phyloP scores from a whole-genome alignment of 2,329 filamentous ascomycete species.

The Celoporthe dispersa region DNA sequence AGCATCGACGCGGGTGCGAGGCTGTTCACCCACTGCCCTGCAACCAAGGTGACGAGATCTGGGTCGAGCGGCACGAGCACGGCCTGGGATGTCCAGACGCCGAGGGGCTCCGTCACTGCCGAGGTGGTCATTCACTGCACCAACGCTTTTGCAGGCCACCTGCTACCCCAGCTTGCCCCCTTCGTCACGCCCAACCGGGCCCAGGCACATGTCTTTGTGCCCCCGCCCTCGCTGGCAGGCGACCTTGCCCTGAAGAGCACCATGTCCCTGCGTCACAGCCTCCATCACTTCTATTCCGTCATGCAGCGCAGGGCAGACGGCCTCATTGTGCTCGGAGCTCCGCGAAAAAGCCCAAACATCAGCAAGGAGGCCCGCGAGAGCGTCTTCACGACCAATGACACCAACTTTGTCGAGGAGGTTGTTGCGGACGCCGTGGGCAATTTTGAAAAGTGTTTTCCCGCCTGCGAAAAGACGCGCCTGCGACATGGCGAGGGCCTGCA shows the following conservation, averaged over 20 bases:
- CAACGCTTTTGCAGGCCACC: constrained; percentile 44
- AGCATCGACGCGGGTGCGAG: constrained; percentile 43
- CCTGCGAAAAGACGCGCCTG: constrained; percentile 29
- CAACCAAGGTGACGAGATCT: constrained; percentile 35
- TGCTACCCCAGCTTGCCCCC: constrained; percentile 41
- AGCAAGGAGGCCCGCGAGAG: constrained; percentile 37
- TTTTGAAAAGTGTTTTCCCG: constrained; percentile 43
- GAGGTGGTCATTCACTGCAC: constrained; percentile 44
- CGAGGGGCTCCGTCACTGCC: constrained; percentile 39
- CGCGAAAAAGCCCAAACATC: constrained; percentile 46
- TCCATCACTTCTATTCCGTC: constrained; percentile 55
- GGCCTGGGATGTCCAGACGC: constrained; percentile 41
- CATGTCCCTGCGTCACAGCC: constrained; percentile 50
- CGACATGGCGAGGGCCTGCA: constrained; percentile 48
- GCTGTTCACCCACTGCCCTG: constrained; percentile 50
- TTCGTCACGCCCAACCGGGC: constrained; percentile 49
- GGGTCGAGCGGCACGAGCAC: constrained; percentile 19
- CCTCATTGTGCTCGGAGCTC: constrained; percentile 48
- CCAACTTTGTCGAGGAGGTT: constrained; percentile 45
- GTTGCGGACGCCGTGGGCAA: constrained; percentile 42
- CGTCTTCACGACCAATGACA: constrained; percentile 45
- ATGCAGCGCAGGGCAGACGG: constrained; percentile 50
- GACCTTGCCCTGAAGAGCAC: constrained; percentile 42
- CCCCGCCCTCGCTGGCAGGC: constrained; percentile 42
- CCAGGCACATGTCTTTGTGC: constrained; percentile 50